These are phyloP conservation scores for Rhodamnia rubescens DNA, from an alignment of 345 rosid species.

Conservation along the genomic window DNA sequence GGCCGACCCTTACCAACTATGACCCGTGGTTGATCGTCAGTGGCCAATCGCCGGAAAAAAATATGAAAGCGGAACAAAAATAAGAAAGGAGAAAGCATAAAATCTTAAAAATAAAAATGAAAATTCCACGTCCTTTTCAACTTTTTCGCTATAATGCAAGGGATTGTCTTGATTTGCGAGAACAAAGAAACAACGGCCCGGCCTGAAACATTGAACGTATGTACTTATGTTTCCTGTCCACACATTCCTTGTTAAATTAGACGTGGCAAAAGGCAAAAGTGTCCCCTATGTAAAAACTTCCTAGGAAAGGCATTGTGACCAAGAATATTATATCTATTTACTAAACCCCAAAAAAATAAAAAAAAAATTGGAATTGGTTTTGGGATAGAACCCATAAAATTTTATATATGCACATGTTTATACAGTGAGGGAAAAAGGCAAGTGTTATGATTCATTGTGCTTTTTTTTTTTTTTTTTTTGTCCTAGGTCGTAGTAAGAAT, in stretches of 20 bases:
- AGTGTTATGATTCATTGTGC: no score
- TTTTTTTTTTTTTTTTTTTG: no score
- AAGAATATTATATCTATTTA: not conserved
- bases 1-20: no score
- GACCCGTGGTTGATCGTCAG: no score
- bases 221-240: not conserved
- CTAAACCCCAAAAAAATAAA: not conserved
- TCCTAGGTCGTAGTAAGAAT: no score
- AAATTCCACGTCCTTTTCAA: no score
- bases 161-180: not conserved
- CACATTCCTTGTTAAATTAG: not conserved
- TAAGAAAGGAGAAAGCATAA: no score
- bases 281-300: not conserved
- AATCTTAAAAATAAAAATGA: no score
- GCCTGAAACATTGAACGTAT: not conserved
- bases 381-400: not conserved
- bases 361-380: not conserved
- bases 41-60: no score
- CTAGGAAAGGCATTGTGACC: not conserved
- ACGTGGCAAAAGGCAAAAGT: not conserved
- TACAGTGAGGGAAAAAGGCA: no score
- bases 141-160: not conserved
- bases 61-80: no score
- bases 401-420: no score
- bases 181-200: not conserved